Base-by-base conservation (phyloP, 2,329 filamentous ascomycete species). In the Pseudophaeomoniella oleicola region DNA sequence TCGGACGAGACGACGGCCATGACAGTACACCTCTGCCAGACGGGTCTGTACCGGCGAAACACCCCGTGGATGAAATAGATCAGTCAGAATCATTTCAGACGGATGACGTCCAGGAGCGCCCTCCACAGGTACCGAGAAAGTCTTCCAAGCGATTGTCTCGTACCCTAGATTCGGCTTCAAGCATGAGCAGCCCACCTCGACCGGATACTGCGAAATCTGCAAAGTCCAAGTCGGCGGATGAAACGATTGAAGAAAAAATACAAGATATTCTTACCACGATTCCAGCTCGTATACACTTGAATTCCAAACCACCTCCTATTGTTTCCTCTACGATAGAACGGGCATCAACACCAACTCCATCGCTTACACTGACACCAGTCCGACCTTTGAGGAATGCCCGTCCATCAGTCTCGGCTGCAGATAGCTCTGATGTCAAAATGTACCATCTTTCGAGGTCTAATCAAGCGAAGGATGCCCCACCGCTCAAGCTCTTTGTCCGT, bases 401-500 rank as follows among this genome's bases (percentile, higher is more conserved):
- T 5, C 58, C 65, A 37, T 42, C 38, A 19, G 38, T 59, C 59
- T 37, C 60, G 62, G 55, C 51, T 34, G 51, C 54, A 32, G 67
- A 69, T 36, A 71, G 77, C 39, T 72, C 78, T 35, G 87, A 88
- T 41, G 88, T 94, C 50, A 86, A 87, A 55, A 69, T 94, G 2
- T 98, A 96, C 50, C 87, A 96, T 58, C 71, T 98, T 27, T 85
- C 84, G 11, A 76, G 86, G 34, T 78, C 81, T 13, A 83, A 39
- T 79, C 90, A 44, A 75, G 31, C 39, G 14, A 45, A 44, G 11
- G 46, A 48, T 35, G 36, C 37, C 6, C 42, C 84, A 10, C 90
- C 90, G 0, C 87, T 94, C 52, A 96, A 94, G 59, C 72, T 98
- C 4, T 93, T 92, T 50, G 87, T 98, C 36, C 81, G 90, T 12